Evolutionary conservation across 805 yeast genomes (phyloP).

Genomic region (Citeromyces nyonsensis): DNA sequence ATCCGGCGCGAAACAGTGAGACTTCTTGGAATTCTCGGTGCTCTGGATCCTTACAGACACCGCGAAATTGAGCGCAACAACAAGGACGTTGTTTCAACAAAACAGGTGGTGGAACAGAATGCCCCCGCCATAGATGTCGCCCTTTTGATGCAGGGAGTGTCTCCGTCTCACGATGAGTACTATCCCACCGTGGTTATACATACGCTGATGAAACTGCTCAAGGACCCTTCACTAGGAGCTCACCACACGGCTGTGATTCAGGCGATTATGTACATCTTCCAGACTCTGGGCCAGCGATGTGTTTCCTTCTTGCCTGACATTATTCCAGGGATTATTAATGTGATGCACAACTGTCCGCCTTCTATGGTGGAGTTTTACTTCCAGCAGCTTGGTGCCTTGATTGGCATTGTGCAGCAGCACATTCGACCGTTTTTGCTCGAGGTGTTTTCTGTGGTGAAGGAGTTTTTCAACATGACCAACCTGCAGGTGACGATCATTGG

Average conservation of each 20-base stretch:
- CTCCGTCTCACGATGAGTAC: slow-evolving; percentile 86
- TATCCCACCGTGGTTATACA: slow-evolving; percentile 90
- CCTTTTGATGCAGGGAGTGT: slow-evolving; percentile 81
- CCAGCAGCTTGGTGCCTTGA: slow-evolving; percentile 71
- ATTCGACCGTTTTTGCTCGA: slow-evolving; percentile 70
- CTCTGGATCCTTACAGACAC: slow-evolving; percentile 91
- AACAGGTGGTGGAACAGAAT: slow-evolving; percentile 41
- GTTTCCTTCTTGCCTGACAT: slow-evolving; percentile 81
- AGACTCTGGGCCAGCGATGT: slow-evolving; percentile 76
- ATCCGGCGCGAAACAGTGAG: slow-evolving; percentile 82
- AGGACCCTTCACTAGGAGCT: slow-evolving; percentile 69
- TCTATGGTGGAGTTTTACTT: slow-evolving; percentile 77
- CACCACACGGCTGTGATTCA: slow-evolving; percentile 92
- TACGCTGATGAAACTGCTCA: slow-evolving; percentile 67
- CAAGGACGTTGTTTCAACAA: slow-evolving; percentile 2
- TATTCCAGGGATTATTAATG: slow-evolving; percentile 74
- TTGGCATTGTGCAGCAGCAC: slow-evolving; percentile 77
- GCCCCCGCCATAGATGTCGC: slow-evolving; percentile 88
- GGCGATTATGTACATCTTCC: slow-evolving; percentile 83
- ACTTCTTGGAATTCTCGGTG: slow-evolving; percentile 86
- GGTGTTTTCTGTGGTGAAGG: slow-evolving; percentile 61
- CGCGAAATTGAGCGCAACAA: slow-evolving; percentile 65
- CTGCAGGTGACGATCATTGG: slow-evolving; percentile 69
- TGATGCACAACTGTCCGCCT: slow-evolving; percentile 70
- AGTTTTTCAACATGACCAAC: slow-evolving; percentile 46